Conservation (phyloP, 306 rosid genomes). For the Leucaena leucocephala region DNA sequence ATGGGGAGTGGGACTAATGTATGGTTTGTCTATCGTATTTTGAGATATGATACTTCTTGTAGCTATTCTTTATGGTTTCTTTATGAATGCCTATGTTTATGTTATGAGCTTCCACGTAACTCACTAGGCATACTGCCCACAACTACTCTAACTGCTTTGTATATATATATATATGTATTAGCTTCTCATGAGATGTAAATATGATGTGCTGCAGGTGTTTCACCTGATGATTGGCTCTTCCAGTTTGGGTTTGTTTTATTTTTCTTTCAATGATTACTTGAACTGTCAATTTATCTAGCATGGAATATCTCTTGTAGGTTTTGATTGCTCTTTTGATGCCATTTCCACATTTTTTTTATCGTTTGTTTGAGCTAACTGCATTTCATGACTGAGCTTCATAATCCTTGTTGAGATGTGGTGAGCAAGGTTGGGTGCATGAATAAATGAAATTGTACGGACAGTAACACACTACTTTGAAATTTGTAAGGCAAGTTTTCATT, state of each 20-base stretch:
- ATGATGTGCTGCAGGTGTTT: conserved; percentile 75
- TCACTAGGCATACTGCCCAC: conserved; percentile 13
- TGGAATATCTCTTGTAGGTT: conserved; percentile 7
- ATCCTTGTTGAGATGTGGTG: background rate
- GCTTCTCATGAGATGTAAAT: conserved; percentile 42
- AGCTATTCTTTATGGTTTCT: conserved; percentile 23
- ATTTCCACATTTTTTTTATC: conserved; percentile 5
- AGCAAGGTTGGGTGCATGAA: background rate
- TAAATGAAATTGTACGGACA: background rate
- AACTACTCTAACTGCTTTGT: conserved; percentile 20
- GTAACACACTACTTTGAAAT: background rate
- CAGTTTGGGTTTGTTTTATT: conserved; percentile 69
- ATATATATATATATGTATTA: conserved; percentile 20
- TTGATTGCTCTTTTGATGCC: conserved; percentile 12
- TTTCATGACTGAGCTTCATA: conserved; percentile 23
- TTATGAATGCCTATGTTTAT: conserved; percentile 12
- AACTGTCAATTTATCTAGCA: conserved; percentile 15
- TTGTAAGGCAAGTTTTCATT: background rate
- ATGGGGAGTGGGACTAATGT: conserved; percentile 6
- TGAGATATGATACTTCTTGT: conserved; percentile 32
- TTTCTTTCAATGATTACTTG: conserved; percentile 33
- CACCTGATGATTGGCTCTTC: conserved; percentile 93
- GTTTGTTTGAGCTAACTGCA: conserved; percentile 24
- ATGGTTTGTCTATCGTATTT: conserved; percentile 26
- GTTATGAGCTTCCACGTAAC: conserved; percentile 11